A percentile compares a stretch with the other conserved stretches of the same genome.
Conservation (phyloP, 768 basidiomycete genomes). For the Tricholoma matsutake region DNA sequence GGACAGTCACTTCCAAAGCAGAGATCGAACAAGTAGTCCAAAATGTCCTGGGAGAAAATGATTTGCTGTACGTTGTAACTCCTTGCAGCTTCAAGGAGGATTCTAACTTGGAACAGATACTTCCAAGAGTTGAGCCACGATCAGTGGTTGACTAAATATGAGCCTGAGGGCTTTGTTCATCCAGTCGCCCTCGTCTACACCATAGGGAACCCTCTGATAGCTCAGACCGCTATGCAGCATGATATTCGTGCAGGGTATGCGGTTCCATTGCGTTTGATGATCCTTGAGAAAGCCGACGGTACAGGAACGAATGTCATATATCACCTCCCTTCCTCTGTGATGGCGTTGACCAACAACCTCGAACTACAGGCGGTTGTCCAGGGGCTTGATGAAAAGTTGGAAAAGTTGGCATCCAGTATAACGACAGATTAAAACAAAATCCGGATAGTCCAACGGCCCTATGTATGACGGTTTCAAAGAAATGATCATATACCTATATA, state of each 20-base stretch:
- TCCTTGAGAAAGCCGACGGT: conserved; percentile 25
- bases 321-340: conserved; percentile 34
- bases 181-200: conserved; percentile 38
- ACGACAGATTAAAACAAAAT: neutral
- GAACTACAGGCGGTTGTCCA: conserved; percentile 20
- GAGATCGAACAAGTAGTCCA: conserved; percentile 36
- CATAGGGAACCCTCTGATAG: conserved; percentile 37
- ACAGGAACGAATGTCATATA: conserved; percentile 31
- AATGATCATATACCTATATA: neutral
- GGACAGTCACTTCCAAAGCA: conserved; percentile 27
- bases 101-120: conserved; percentile 27
- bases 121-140: conserved; percentile 38
- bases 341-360: conserved; percentile 14
- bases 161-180: conserved; percentile 13
- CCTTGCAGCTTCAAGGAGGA: neutral
- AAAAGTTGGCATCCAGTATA: conserved; percentile 5
- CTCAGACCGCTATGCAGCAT: conserved; percentile 29
- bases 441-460: neutral
- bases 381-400: conserved; percentile 20
- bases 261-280: conserved; percentile 33
- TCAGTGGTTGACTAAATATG: conserved; percentile 34
- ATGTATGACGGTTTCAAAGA: neutral
- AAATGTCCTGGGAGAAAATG: conserved; percentile 28
- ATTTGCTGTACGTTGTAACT: conserved; percentile 42
- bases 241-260: conserved; percentile 28